These are phyloP conservation scores for Sclerotiophoma versabilis DNA, from an alignment of 2,329 filamentous ascomycete species.

Conservation along the genomic window DNA sequence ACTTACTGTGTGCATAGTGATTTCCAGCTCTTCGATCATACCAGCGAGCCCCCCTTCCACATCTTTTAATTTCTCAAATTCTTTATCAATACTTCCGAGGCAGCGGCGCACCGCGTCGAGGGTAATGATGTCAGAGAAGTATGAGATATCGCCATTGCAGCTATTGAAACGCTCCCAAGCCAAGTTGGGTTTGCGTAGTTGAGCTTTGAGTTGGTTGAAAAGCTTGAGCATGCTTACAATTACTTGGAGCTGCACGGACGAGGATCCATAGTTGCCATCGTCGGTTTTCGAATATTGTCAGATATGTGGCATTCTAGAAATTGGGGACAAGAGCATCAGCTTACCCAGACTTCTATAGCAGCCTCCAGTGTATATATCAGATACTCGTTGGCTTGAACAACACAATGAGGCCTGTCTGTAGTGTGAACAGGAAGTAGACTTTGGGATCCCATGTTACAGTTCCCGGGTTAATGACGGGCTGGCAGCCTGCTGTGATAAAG, in stretches of 20 bases:
- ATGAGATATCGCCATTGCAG: neutral
- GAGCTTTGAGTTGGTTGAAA: neutral
- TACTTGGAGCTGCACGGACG: neutral
- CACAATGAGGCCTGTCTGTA: neutral
- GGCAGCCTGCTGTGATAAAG: neutral
- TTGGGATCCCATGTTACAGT: neutral
- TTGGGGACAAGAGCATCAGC: neutral
- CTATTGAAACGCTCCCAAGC: neutral
- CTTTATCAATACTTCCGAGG: neutral
- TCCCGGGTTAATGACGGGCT: neutral
- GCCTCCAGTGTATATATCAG: neutral
- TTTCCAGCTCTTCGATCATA: neutral
- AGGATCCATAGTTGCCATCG: neutral
- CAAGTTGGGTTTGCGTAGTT: neutral
- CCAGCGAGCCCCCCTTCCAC: neutral
- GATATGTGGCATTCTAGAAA: neutral
- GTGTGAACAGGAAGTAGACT: neutral
- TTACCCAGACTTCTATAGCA: neutral
- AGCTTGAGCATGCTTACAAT: neutral
- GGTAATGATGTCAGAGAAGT: neutral
- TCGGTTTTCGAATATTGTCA: neutral
- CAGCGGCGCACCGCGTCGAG: neutral
- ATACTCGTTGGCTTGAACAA: neutral
- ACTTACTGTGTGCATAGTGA: neutral
- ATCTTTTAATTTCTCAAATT: neutral